Evolutionary conservation across 805 yeast species (phyloP).

Genomic region (Candida gorgasii): DNA sequence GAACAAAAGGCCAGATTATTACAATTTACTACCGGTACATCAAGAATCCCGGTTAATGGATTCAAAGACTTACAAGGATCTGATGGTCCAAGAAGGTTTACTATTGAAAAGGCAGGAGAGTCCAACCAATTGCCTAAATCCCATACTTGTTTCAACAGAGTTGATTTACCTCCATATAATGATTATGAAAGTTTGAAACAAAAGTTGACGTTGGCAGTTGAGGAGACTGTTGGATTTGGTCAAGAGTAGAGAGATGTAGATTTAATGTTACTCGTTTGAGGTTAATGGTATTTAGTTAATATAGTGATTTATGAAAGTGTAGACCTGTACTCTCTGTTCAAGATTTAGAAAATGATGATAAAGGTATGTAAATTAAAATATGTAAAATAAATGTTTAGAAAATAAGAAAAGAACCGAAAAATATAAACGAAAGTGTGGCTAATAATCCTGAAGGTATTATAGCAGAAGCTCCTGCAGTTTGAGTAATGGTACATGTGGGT

Average conservation of each 20-base stretch:
- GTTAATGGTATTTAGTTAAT: background rate
- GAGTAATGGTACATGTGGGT: too few relatives aligned
- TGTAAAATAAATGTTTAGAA: too few relatives aligned
- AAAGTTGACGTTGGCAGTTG: conserved; percentile 93
- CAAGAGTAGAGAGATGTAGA: too few relatives aligned
- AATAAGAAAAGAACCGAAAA: too few relatives aligned
- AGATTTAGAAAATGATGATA: too few relatives aligned
- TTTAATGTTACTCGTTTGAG: too few relatives aligned
- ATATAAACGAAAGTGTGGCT: too few relatives aligned
- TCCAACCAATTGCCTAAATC: conserved; percentile 91
- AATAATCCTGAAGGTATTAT: too few relatives aligned
- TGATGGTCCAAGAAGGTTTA: conserved; percentile 98
- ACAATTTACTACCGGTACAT: conserved; percentile 98
- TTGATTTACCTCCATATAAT: conserved; percentile 91
- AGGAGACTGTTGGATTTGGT: conserved; percentile 98
- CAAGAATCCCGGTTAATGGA: conserved; percentile 98
- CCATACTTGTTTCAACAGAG: conserved; percentile 98
- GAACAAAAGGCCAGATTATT: conserved; percentile 94
- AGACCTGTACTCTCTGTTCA: too few relatives aligned
- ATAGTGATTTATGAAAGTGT: conserved; percentile 2
- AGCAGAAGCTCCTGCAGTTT: too few relatives aligned
- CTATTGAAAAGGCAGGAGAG: conserved; percentile 98
- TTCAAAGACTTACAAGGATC: conserved; percentile 98
- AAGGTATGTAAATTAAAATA: too few relatives aligned
- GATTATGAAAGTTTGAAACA: conserved; percentile 83